A percentile compares a stretch with the other conserved stretches of the same genome.
Evolutionary conservation across 257 asterid genomes (phyloP).

Genomic region (Lycium ferocissimum): DNA sequence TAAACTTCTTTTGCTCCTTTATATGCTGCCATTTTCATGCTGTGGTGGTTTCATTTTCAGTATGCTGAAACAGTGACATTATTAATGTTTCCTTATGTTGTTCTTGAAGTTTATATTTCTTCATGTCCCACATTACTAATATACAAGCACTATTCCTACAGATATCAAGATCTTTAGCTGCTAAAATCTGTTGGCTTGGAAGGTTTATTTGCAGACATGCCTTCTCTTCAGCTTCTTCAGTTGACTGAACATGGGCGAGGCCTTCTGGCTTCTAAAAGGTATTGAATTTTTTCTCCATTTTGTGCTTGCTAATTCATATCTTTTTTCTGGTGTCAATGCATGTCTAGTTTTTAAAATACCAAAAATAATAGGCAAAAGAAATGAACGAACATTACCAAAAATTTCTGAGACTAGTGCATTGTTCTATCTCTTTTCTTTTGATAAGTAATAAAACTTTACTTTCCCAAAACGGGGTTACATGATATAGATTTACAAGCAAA

Average conservation of each 20-base stretch:
- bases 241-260: conserved; percentile 96
- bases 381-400: neutral
- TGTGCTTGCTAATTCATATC: conserved; percentile 15
- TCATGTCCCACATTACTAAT: conserved; percentile 20
- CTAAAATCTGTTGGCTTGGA: conserved; percentile 46
- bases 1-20: conserved; percentile 3
- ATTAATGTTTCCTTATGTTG: neutral
- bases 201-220: conserved; percentile 62
- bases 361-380: conserved; percentile 12
- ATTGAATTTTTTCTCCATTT: conserved; percentile 34
- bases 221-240: conserved; percentile 98
- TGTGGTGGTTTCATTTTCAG: neutral
- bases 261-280: conserved; percentile 93
- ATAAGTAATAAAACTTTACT: neutral
- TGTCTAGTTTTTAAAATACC: conserved; percentile 17
- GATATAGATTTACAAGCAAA: neutral
- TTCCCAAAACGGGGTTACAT: neutral
- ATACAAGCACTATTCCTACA: conserved; percentile 33
- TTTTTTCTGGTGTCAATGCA: neutral
- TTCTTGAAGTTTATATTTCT: conserved; percentile 8
- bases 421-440: conserved; percentile 13
- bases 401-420: neutral
- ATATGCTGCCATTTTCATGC: conserved; percentile 6
- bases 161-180: conserved; percentile 43
- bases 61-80: neutral